Base-by-base conservation (phyloP, 2,329 filamentous ascomycete genomes). In the Apiospora kogelbergensis region DNA sequence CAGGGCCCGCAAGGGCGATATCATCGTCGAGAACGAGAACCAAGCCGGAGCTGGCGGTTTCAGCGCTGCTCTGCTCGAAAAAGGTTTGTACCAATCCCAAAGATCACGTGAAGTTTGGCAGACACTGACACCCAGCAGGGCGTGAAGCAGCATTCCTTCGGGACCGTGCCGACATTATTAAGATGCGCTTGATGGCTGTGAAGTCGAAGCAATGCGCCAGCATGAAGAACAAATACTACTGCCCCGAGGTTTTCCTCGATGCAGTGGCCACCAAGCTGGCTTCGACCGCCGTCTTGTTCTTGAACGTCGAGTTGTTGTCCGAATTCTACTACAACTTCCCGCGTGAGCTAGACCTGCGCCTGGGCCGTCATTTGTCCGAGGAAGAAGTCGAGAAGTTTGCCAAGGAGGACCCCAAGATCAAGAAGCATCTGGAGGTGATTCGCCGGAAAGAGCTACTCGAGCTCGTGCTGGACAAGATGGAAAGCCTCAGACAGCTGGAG, bases 311-410 rank as follows among this genome's bases (percentile, higher is more conserved):
- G 82, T 87, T 99, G 24, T 88, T 99, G 22, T 95, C 93, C 1
- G 97, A 99, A 77, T 99, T 98, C 79, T 98, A 97, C 83, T 97
- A 98, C 82, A 94, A 96, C 78, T 99, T 99, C 81, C 96, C 96
- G 0, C 89, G 96, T 46, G 94, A 98, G 78, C 88, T 99, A 15
- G 96, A 99, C 79, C 84, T 91, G 70, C 89, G 95, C 42, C 90
- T 99, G 13, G 94, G 95, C 63, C 89, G 94, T 33, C 91, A 94
- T 74, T 85, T 98, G 70, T 89, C 89, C 42, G 89, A 92, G 68
- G 89, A 90, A 6, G 91, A 98, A 76, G 88, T 98, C 6, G 95
- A 99, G 78, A 88, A 89, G 33, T 98, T 99, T 75, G 96, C 96
- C 3, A 90, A 93, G 67, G 96, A 99, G 80, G 97, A 99, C 77